Evolutionary conservation across 2,329 filamentous ascomycete genomes (phyloP).

Genomic region (Davidsoniella eucalypti): DNA sequence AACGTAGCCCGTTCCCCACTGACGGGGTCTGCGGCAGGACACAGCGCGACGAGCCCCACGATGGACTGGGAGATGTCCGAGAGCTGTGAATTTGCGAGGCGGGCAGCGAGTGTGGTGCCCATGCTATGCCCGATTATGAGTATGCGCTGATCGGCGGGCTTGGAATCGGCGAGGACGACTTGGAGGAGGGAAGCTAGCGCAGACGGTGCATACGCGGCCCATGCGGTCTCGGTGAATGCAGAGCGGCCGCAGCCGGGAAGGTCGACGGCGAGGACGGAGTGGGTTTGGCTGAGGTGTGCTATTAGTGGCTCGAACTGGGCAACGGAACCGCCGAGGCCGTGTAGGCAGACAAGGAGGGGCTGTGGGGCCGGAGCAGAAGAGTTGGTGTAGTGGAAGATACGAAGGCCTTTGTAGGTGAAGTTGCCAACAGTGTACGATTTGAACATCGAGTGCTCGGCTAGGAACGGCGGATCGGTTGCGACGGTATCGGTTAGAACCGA

Average conservation of each 20-base stretch:
- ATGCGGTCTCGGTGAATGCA: constrained; percentile 49
- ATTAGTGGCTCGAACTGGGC: constrained; percentile 75
- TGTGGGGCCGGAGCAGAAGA: constrained; percentile 56
- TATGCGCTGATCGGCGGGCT: constrained; percentile 54
- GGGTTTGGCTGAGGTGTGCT: constrained; percentile 64
- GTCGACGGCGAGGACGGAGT: constrained; percentile 75
- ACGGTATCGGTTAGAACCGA: constrained; percentile 14
- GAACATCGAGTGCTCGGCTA: constrained; percentile 59
- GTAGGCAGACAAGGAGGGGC: constrained; percentile 77
- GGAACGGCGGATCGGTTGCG: constrained; percentile 57
- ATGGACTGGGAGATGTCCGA: constrained; percentile 31
- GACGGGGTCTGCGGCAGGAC: constrained; percentile 53
- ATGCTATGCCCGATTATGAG: constrained; percentile 80
- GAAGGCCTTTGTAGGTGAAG: constrained; percentile 57
- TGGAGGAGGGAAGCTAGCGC: constrained; percentile 61
- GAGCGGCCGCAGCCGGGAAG: constrained; percentile 81
- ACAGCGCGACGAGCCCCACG: constrained; percentile 51
- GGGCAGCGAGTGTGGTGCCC: constrained; percentile 63
- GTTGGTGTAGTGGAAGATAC: constrained; percentile 79
- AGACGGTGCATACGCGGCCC: constrained; percentile 65
- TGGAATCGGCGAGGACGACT: constrained; percentile 55
- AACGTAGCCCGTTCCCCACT: constrained; percentile 28
- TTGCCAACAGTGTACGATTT: constrained; percentile 54
- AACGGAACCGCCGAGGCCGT: constrained; percentile 82
- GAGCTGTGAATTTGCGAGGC: constrained; percentile 42